Percentiles rank a stretch among this genome's conserved stretches.
Evolutionary conservation across 2,329 filamentous ascomycete species (phyloP).

Genomic region (Colletotrichum godetiae): DNA sequence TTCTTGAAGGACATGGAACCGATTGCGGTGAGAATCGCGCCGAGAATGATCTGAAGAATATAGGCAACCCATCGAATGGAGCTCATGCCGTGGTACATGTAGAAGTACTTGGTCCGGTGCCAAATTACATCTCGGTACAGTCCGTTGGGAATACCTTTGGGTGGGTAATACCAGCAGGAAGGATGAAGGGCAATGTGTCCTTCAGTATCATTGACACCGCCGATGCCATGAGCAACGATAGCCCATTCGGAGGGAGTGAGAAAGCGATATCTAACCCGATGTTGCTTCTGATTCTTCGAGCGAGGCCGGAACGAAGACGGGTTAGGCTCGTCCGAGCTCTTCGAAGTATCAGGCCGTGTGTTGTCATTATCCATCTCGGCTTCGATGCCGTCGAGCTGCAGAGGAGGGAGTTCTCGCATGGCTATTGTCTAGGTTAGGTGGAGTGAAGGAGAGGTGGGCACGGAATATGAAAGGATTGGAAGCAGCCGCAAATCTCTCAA

Average conservation of each 20-base stretch:
- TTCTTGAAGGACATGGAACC: constrained; percentile 53
- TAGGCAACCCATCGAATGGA: constrained; percentile 58
- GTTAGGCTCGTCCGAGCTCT: neutral
- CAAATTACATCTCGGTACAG: constrained; percentile 61
- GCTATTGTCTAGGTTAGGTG: neutral
- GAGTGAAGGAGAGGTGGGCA: neutral
- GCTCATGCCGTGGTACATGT: constrained; percentile 56
- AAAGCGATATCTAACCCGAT: constrained; percentile 47
- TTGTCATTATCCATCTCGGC: constrained; percentile 6
- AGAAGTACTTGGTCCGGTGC: constrained; percentile 56
- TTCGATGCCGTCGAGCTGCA: constrained; percentile 32
- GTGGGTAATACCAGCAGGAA: constrained; percentile 56
- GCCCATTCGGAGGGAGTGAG: constrained; percentile 58
- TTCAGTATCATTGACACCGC: constrained; percentile 59
- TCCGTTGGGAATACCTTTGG: constrained; percentile 58
- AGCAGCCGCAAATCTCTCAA: neutral
- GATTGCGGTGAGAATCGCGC: constrained; percentile 61
- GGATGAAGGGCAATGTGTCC: constrained; percentile 54
- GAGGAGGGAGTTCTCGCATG: constrained; percentile 27
- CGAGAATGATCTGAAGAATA: constrained; percentile 60
- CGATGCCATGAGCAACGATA: constrained; percentile 58
- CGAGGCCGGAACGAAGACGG: neutral
- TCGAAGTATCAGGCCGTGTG: neutral
- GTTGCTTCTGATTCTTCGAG: constrained; percentile 6
- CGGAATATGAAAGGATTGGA: neutral